Evolutionary conservation across 2,329 filamentous ascomycete species (phyloP), one percentile per base, ranked within the genome.

Genomic region (Simplicillium aogashimaense): DNA sequence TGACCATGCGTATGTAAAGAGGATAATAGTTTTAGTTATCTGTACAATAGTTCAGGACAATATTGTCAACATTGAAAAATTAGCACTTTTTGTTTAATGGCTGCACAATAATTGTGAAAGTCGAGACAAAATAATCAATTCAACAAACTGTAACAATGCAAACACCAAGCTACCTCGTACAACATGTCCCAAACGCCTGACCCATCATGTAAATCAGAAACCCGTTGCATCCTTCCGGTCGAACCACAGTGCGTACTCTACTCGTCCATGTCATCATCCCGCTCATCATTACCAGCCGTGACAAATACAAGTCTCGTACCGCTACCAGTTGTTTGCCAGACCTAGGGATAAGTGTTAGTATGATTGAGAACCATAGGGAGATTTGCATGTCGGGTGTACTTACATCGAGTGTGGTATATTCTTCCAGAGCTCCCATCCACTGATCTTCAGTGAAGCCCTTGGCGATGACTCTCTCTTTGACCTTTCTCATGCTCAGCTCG

Each of bases 371-470:
- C 36, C 17, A n/a, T 15, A 33, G 20, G 37, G 13, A 20, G 8
- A n/a, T 34, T 8, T 14, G 13, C 7, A 20, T 17, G 16, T 34
- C 16, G 9, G 31, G 2, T 41, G 55, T 48, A 82, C 89, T 86
- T 70, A 97, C 92, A 69, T 95, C 85, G 45, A 94, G 66, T 49
- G 76, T 70, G 3, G 86, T 81, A 63, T 98, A 97, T 67, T 95
- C 90, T 46, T 95, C 83, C 57, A 98, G 72, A 15, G 89, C 83
- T 50, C 76, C 76, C 54, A 85, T 73, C 66, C 95, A 88, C 62
- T 98, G 89, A 61, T 97, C 87, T 48, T 88, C 83, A 1, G 90
- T 98, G 62, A 95, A 98, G 3, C 92, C 92, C 74, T 95, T 95
- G 39, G 89, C 92, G 53, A 97, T 73, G 25, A 98, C 88, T 49